These are phyloP conservation scores for Apiospora arundinis DNA, from an alignment of 2,329 filamentous ascomycete species.

Conservation along the genomic window DNA sequence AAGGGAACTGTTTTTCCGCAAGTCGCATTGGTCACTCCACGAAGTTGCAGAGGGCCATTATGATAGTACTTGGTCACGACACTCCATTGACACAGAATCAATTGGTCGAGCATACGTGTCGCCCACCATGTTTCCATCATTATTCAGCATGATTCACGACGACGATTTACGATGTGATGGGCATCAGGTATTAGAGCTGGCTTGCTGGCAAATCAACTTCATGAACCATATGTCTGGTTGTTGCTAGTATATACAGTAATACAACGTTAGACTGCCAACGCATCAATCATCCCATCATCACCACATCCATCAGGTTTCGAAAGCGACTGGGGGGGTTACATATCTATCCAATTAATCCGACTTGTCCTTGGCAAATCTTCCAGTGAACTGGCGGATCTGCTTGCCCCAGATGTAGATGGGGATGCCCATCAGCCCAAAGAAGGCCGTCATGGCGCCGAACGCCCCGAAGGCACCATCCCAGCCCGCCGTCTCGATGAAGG, in stretches of 20 bases:
- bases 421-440: constrained; percentile 37
- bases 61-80: neutral
- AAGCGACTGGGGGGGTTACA: too few species aligned
- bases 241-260: constrained; percentile 7
- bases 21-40: neutral
- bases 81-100: neutral
- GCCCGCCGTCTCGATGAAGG: constrained; percentile 36
- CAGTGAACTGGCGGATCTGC: constrained; percentile 37
- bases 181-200: neutral
- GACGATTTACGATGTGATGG: neutral
- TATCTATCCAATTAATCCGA: constrained; percentile 8
- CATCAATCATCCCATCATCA: neutral
- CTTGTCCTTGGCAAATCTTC: constrained; percentile 30
- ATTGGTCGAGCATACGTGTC: neutral
- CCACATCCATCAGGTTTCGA: too few species aligned
- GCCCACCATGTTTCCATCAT: neutral
- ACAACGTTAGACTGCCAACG: neutral
- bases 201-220: neutral
- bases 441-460: constrained; percentile 41
- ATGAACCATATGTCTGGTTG: neutral
- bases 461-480: constrained; percentile 43
- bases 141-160: neutral
- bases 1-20: neutral
- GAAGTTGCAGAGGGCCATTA: neutral
- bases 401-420: constrained; percentile 41